Evolutionary conservation across 495 filamentous ascomycete genomes (phyloP), one percentile per base, ranked within the genome.

Genomic region (Trichocladium uniseriatum): DNA sequence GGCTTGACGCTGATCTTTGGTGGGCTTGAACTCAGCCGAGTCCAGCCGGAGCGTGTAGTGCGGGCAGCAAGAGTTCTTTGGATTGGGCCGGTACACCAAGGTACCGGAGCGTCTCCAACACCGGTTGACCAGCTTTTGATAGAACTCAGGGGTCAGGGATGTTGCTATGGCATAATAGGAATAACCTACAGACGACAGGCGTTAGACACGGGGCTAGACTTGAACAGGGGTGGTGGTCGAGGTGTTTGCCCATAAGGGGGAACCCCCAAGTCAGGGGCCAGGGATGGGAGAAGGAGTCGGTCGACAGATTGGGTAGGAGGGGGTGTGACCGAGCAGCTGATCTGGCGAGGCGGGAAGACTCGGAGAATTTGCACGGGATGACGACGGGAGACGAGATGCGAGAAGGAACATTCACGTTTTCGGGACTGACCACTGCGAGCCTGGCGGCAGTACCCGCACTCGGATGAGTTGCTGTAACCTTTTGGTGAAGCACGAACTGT

Each of bases 41-140:
- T 91, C 82, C 39, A 96, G 74, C 45, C 92, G 82, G 54, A 97
- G 81, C 1, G 89, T 94, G 64, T 97, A 95, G 53, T 95, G 88
- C n/a, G 89, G 88, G 62, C 92, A 98, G 60, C 92, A 98, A 48
- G 88, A 86, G 47, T 80, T 69, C 38, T 69, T 76, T 57, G 83
- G 79, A 65, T 97, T 88, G 46, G 88, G 92, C 56, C 92, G 88
- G 72, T 98, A 98, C 55, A 95, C 77, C n/a, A 91, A 71, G n/a
- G 73, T 79, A 8, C 67, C 76, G 44, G 80, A 96, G 69, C 92
- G 77, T 67, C 92, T 80, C 90, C 90, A 98, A 54, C 89, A 90
- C 48, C 87, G 80, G 68, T 95, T 80, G 47, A 96, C 69, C 11
- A 98, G 76, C 44, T 67, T 66, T 60, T 94, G 87, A 66, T 98